phyloP scores from a whole-genome alignment of 306 rosid species.

The Medicago ruthenica region DNA sequence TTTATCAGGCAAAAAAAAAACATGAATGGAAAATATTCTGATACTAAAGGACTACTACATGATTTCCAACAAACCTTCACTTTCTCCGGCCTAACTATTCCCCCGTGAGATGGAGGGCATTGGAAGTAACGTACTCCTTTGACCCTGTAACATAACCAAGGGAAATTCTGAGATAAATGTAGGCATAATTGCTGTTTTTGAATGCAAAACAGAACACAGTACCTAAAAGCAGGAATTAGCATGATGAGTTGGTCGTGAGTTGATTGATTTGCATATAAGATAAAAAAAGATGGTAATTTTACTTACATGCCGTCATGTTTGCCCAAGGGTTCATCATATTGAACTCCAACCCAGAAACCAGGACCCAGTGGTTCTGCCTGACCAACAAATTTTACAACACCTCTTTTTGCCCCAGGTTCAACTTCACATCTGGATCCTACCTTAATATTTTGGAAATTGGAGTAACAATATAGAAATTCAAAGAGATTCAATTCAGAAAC shows the following conservation, averaged over 20 bases:
- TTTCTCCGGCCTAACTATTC: constrained; percentile 90
- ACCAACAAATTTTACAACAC: constrained; percentile 77
- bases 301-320: constrained; percentile 96
- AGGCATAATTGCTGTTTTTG: constrained; percentile 7
- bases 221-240: neutral
- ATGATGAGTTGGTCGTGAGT: constrained; percentile 5
- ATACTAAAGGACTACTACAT: constrained; percentile 8
- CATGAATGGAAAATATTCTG: neutral
- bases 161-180: constrained; percentile 17
- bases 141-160: constrained; percentile 59
- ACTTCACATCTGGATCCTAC: constrained; percentile 96
- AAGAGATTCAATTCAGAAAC: constrained; percentile 18
- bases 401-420: constrained; percentile 89
- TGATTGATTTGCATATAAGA: neutral
- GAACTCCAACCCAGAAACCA: constrained; percentile 96
- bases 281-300: constrained; percentile 3
- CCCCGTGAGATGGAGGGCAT: constrained; percentile 84
- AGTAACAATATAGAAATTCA: constrained; percentile 5
- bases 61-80: constrained; percentile 67
- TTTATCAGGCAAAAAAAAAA: neutral
- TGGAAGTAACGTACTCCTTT: constrained; percentile 81
- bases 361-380: constrained; percentile 79
- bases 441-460: constrained; percentile 48
- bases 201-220: constrained; percentile 14
- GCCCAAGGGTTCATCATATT: constrained; percentile 97